Evolutionary conservation across 257 asterid genomes (phyloP).

Genomic region (Solanum tacnaense): DNA sequence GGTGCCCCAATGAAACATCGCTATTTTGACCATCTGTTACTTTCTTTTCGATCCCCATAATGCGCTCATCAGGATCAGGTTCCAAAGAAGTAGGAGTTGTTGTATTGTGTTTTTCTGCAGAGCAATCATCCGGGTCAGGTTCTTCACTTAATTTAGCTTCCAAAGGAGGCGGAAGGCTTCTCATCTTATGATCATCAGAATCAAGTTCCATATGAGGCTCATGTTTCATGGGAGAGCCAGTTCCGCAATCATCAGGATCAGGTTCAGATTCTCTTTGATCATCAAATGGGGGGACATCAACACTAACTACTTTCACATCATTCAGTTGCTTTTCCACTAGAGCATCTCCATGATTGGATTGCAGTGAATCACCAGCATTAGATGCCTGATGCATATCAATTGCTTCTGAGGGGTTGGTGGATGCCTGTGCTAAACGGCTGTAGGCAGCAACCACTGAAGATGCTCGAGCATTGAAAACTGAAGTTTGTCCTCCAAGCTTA

Average conservation of each 20-base stretch:
- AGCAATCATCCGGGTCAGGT: conserved; percentile 9
- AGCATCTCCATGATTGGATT: not conserved
- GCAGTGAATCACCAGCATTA: conserved; percentile 7
- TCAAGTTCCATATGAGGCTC: conserved; percentile 15
- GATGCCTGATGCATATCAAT: conserved; percentile 24
- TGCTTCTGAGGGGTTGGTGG: conserved; percentile 15
- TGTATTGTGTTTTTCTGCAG: conserved; percentile 8
- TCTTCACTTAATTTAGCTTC: conserved; percentile 14
- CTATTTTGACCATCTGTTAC: conserved; percentile 2
- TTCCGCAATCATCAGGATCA: conserved; percentile 21
- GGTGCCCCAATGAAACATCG: not conserved
- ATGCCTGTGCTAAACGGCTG: conserved; percentile 42
- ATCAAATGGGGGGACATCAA: not conserved
- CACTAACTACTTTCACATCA: conserved; percentile 1
- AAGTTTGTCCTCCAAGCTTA: conserved; percentile 67
- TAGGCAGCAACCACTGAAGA: conserved; percentile 82
- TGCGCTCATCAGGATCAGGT: conserved; percentile 19
- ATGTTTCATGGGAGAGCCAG: conserved; percentile 16
- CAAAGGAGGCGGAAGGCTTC: not conserved
- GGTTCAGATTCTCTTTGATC: conserved; percentile 13
- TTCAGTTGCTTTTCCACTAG: not conserved
- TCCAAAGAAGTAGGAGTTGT: conserved; percentile 1
- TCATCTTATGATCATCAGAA: conserved; percentile 8
- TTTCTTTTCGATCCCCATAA: not conserved
- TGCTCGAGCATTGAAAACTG: conserved; percentile 53